A percentile compares a stretch with the other conserved stretches of the same genome.
phyloP scores from a whole-genome alignment of 371 early-diverging fungal genomes.

The Lichtheimia hyalospora region DNA sequence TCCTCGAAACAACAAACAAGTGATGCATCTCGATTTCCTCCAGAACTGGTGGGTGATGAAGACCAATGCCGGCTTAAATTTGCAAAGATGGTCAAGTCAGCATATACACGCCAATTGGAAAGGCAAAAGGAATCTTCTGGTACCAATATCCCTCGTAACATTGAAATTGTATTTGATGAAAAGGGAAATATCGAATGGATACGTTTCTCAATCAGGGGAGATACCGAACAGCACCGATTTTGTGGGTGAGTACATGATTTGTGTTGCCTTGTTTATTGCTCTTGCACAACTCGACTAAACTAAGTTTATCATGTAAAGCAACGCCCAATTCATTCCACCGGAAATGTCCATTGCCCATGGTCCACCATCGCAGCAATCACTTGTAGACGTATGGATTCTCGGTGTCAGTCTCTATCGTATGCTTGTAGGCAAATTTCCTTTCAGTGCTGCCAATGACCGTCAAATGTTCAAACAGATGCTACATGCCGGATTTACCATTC shows the following conservation, averaged over 20 bases:
- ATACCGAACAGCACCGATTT: conserved; percentile 16
- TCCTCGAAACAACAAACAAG: conserved; percentile 1
- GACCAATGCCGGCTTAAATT: conserved; percentile 20
- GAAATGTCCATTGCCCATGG: conserved; percentile 19
- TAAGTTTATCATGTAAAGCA: conserved; percentile 13
- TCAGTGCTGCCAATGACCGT: conserved; percentile 25
- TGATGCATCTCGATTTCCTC: not conserved
- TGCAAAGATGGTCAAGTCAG: conserved; percentile 21
- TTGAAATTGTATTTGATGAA: conserved; percentile 7
- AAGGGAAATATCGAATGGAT: conserved; percentile 17
- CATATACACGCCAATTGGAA: conserved; percentile 12
- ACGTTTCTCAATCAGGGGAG: conserved; percentile 11
- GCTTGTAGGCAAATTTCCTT: conserved; percentile 42
- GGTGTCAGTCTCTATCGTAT: conserved; percentile 45
- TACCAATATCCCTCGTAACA: not conserved
- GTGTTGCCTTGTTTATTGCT: not conserved
- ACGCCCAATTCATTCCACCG: conserved; percentile 42
- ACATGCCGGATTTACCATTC: conserved; percentile 30
- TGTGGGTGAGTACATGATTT: conserved; percentile 21
- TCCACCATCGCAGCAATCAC: conserved; percentile 12
- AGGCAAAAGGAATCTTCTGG: not conserved
- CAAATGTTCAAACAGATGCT: conserved; percentile 37
- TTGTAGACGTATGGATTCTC: conserved; percentile 39
- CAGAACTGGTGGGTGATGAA: conserved; percentile 16
- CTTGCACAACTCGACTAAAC: not conserved